Percentiles rank a stretch among this genome's conserved stretches.
These are phyloP conservation scores for Grosmannia serpens DNA, from an alignment of 2,329 filamentous ascomycete species.

Conservation along the genomic window DNA sequence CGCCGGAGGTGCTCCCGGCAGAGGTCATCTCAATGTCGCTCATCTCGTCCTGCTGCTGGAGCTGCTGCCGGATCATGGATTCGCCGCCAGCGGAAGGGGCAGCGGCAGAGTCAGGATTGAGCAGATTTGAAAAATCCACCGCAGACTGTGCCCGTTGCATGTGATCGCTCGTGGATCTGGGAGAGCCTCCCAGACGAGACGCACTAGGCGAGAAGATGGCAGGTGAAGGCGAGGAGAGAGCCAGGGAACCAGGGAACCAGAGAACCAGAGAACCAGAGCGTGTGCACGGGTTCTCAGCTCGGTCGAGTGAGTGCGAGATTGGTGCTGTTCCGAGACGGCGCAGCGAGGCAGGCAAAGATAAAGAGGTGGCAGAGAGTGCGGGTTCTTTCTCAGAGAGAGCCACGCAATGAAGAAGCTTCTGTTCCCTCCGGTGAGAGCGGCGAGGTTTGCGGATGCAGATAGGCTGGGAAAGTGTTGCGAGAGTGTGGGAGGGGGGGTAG, in stretches of 20 bases:
- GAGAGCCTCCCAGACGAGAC: conserved; percentile 4
- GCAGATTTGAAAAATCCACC: conserved; percentile 64
- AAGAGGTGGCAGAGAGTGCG: neutral
- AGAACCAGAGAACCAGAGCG: neutral
- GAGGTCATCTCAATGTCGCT: conserved; percentile 30
- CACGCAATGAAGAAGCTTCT: neutral
- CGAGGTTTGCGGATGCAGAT: neutral
- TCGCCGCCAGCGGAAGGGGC: conserved; percentile 11
- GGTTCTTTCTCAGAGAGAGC: too few species aligned
- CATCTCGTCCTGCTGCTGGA: conserved; percentile 22
- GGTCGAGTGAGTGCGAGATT: neutral
- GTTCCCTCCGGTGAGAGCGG: neutral
- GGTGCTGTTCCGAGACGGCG: neutral
- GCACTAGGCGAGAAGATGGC: neutral
- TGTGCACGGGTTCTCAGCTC: neutral
- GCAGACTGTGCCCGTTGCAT: conserved; percentile 66
- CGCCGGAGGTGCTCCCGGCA: conserved; percentile 3
- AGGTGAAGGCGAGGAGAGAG: neutral
- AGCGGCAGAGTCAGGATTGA: conserved; percentile 42
- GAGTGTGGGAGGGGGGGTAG: neutral
- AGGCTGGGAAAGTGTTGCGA: neutral
- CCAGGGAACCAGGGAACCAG: neutral
- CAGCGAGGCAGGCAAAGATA: neutral
- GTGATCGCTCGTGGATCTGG: conserved; percentile 35
- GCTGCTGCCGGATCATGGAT: conserved; percentile 17